These are phyloP conservation scores for Elaeis oleifera DNA, from an alignment of 202 grass and related monocot species.

Conservation along the genomic window DNA sequence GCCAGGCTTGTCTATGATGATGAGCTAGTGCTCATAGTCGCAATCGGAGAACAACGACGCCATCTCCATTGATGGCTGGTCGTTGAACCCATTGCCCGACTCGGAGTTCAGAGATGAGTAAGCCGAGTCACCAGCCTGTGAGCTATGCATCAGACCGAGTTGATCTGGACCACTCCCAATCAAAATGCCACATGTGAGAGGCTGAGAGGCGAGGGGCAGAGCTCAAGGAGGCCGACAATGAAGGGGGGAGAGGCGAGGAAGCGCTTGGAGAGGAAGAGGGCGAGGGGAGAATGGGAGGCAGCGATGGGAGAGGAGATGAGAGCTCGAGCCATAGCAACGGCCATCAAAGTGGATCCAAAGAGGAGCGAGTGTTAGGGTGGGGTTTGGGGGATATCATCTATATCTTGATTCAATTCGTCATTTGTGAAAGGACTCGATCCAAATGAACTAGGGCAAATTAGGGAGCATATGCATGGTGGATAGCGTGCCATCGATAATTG, in stretches of 20 bases:
- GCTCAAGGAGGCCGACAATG: conserved; percentile 10
- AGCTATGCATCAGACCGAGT: background rate
- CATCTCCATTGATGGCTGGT: conserved; percentile 37
- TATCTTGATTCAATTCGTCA: too few species aligned
- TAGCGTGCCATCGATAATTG: too few species aligned
- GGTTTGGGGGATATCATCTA: conserved; percentile 25
- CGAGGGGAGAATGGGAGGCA: background rate
- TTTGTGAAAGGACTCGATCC: too few species aligned
- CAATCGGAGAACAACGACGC: conserved; percentile 40
- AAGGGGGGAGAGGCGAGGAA: conserved; percentile 18
- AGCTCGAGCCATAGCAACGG: background rate
- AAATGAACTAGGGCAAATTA: too few species aligned
- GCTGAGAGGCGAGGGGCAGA: background rate
- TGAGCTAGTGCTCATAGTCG: conserved; percentile 50
- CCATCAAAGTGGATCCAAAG: conserved; percentile 5
- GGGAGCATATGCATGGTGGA: too few species aligned
- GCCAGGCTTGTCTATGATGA: conserved; percentile 47
- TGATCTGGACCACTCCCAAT: background rate
- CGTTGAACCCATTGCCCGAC: conserved; percentile 15
- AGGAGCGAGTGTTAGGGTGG: conserved; percentile 28
- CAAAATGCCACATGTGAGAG: background rate
- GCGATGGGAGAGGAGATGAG: background rate
- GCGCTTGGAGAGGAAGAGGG: conserved; percentile 8
- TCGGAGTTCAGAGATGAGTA: conserved; percentile 17
- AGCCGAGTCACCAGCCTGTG: background rate